These are phyloP conservation scores for Monilinia polystroma DNA, from an alignment of 2,329 filamentous ascomycete genomes.

Conservation along the genomic window DNA sequence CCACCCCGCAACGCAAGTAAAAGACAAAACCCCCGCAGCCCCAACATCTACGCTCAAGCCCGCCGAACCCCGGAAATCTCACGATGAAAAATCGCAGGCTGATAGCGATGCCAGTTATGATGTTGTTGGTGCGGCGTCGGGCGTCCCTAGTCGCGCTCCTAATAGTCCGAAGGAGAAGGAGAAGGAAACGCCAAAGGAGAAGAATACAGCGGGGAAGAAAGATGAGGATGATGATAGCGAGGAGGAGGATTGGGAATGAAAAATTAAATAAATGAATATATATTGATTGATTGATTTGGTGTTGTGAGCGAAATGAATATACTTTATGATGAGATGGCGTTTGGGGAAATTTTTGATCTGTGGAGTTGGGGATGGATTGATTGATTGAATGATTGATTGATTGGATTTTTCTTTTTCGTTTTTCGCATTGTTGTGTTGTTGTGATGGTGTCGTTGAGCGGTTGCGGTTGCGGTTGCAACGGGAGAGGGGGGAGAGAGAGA, in stretches of 20 bases:
- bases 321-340: slow-evolving; percentile 26
- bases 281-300: not conserved
- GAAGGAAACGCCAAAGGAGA: slow-evolving; percentile 49
- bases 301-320: not conserved
- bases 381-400: too few relatives aligned
- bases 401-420: too few relatives aligned
- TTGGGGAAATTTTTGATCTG: not conserved
- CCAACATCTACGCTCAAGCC: slow-evolving; percentile 53
- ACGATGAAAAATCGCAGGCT: slow-evolving; percentile 85
- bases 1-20: slow-evolving; percentile 49
- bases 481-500: too few relatives aligned
- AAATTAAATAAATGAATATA: slow-evolving; percentile 27
- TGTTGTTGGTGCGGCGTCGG: slow-evolving; percentile 76
- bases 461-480: too few relatives aligned
- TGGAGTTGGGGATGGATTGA: too few relatives aligned
- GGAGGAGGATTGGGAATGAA: slow-evolving; percentile 74
- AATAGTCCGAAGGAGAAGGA: slow-evolving; percentile 59
- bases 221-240: slow-evolving; percentile 62
- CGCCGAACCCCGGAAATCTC: slow-evolving; percentile 67
- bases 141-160: slow-evolving; percentile 74
- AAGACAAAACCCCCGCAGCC: slow-evolving; percentile 30
- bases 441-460: too few relatives aligned
- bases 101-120: slow-evolving; percentile 97
- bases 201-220: slow-evolving; percentile 46
- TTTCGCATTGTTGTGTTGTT: too few relatives aligned